phyloP scores from a whole-genome alignment of 179 eudicot species.

The Sideroxylon spinosum region DNA sequence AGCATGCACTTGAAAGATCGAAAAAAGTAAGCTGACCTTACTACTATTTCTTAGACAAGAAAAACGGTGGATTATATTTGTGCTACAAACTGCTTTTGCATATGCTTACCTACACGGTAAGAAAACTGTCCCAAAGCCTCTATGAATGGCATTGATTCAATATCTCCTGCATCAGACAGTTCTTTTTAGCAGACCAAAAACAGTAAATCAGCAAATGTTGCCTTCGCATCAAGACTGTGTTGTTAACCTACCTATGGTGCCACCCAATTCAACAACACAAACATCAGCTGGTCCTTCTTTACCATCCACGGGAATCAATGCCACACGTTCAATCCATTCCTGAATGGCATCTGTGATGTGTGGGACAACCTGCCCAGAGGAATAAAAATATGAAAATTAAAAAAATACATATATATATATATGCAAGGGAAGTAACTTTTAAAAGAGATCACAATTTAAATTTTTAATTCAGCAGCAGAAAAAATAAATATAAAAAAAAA shows the following conservation, averaged over 20 bases:
- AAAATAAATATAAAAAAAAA: neutral
- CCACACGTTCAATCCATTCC: slow-evolving; percentile 92
- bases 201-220: neutral
- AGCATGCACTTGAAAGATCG: slow-evolving; percentile 3
- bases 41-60: neutral
- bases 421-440: slow-evolving; percentile 3
- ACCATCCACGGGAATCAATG: slow-evolving; percentile 83
- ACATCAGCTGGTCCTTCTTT: slow-evolving; percentile 86
- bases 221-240: neutral
- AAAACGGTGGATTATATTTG: neutral
- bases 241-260: slow-evolving; percentile 65
- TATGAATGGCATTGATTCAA: slow-evolving; percentile 85
- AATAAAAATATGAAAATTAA: slow-evolving; percentile 9
- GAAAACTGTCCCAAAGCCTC: slow-evolving; percentile 90
- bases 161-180: slow-evolving; percentile 53
- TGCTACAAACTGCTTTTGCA: neutral
- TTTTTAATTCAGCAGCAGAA: neutral
- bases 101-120: slow-evolving; percentile 70
- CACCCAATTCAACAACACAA: slow-evolving; percentile 94
- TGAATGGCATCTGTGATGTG: slow-evolving; percentile 83
- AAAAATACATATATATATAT: too few relatives aligned
- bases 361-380: slow-evolving; percentile 75
- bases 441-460: neutral
- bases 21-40: too few relatives aligned
- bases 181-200: neutral